phyloP scores from a whole-genome alignment of 495 filamentous ascomycete species.

The Penicillium angulare region DNA sequence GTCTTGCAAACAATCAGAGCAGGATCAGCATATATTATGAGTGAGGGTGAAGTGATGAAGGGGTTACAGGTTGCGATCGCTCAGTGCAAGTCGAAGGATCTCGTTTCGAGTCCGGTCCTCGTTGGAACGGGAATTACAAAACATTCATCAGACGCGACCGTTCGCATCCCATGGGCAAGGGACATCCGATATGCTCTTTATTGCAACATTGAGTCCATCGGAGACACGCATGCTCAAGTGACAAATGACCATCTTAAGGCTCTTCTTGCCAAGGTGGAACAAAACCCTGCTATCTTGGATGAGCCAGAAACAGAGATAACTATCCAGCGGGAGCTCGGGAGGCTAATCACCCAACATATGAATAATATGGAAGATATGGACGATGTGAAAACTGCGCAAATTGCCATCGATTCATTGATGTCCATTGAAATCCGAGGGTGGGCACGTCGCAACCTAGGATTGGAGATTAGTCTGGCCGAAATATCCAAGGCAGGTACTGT shows the following conservation, averaged over 20 bases:
- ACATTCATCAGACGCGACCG: no score
- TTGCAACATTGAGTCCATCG: neutral
- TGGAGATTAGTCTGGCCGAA: constrained; percentile 28
- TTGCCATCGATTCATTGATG: constrained; percentile 41
- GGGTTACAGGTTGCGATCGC: neutral
- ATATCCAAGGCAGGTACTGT: constrained; percentile 16
- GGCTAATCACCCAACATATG: constrained; percentile 31
- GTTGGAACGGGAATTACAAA: no score
- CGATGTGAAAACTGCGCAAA: constrained; percentile 31
- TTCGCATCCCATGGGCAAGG: no score
- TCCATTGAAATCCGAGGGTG: constrained; percentile 40
- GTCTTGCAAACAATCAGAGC: neutral
- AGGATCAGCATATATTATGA: neutral
- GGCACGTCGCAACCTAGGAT: constrained; percentile 20
- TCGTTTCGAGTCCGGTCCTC: no score
- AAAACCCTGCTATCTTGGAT: constrained; percentile 1
- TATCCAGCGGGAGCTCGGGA: constrained; percentile 18
- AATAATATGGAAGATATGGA: constrained; percentile 16
- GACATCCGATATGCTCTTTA: neutral
- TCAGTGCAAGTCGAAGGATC: no score
- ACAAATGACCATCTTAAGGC: neutral
- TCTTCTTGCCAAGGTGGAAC: neutral
- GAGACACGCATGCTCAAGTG: neutral
- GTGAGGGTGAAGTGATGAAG: neutral
- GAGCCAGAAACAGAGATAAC: constrained; percentile 1